These are phyloP conservation scores for Suillus bovinus DNA, from an alignment of 768 basidiomycete species.

Conservation along the genomic window DNA sequence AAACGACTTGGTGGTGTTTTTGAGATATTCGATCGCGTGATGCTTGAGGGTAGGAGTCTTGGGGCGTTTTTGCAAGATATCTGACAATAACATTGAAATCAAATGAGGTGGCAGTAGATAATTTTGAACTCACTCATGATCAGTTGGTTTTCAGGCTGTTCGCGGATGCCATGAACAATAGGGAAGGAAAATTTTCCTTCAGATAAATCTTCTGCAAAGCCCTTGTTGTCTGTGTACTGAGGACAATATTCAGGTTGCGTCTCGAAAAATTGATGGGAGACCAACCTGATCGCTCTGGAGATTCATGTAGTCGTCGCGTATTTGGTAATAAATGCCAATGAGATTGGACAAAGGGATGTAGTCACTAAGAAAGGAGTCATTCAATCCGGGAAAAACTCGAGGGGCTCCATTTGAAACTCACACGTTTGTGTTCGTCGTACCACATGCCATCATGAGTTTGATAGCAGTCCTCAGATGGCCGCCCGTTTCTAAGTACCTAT, in stretches of 20 bases:
- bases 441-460: conserved; percentile 93
- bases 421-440: conserved; percentile 56
- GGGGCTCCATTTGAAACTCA: conserved; percentile 31
- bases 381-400: neutral
- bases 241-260: neutral
- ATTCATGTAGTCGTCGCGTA: conserved; percentile 92
- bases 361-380: conserved; percentile 49
- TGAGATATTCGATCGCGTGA: conserved; percentile 76
- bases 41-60: conserved; percentile 74
- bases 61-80: conserved; percentile 86
- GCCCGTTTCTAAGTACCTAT: conserved; percentile 67
- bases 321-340: conserved; percentile 87
- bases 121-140: conserved; percentile 63
- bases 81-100: conserved; percentile 36
- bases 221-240: conserved; percentile 82
- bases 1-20: conserved; percentile 69
- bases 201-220: conserved; percentile 87
- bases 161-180: conserved; percentile 83
- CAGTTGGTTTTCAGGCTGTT: conserved; percentile 70
- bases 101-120: neutral
- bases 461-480: conserved; percentile 87
- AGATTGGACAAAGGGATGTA: conserved; percentile 87
- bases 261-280: neutral
- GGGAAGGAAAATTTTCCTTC: conserved; percentile 98
- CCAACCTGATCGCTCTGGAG: conserved; percentile 74